Percentiles rank a stretch among this genome's conserved stretches.
phyloP scores from a whole-genome alignment of 306 rosid genomes.

The Quercus bicolor region DNA sequence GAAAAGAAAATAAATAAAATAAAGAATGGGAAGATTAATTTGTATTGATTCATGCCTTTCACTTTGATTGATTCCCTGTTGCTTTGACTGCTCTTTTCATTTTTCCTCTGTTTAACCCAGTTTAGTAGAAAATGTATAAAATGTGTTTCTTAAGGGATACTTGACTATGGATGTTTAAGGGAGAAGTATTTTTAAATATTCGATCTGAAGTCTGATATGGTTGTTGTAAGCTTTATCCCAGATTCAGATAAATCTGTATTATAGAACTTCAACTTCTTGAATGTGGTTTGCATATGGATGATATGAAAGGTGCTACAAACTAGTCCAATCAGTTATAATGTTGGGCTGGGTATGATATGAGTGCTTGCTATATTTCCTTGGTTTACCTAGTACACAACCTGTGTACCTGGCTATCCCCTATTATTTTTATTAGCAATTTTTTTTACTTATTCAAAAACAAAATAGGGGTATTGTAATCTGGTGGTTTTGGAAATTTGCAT shows the following conservation, averaged over 20 bases:
- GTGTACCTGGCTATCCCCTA: background rate
- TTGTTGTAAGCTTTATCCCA: background rate
- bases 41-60: background rate
- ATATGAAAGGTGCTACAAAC: background rate
- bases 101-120: background rate
- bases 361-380: background rate
- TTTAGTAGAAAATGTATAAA: background rate
- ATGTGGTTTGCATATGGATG: background rate
- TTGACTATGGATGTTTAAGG: background rate
- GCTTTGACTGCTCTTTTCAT: background rate
- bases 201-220: background rate
- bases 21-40: background rate
- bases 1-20: background rate
- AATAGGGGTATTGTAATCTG: too few species aligned
- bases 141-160: background rate
- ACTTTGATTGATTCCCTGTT: background rate
- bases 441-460: too few species aligned
- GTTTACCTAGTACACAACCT: background rate
- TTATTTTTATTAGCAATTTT: too few species aligned
- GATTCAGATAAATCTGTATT: background rate
- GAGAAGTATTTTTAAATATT: background rate
- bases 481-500: too few species aligned
- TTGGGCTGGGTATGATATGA: background rate
- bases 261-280: background rate
- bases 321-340: background rate